A percentile compares a stretch with the other conserved stretches of the same genome.
Conservation (phyloP, 768 basidiomycete species). For the Suillus discolor region DNA sequence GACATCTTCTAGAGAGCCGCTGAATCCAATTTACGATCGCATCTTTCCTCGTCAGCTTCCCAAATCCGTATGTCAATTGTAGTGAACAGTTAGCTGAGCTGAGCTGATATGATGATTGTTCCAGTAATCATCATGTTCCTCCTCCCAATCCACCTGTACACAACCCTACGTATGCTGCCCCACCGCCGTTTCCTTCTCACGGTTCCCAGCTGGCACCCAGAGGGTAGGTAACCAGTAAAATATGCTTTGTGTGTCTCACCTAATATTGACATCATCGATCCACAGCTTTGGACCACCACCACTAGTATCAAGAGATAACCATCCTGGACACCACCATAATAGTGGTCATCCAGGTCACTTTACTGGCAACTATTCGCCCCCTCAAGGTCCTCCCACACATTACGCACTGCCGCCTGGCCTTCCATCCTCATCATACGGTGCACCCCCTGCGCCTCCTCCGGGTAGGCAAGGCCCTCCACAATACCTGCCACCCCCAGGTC, state of each 20-base stretch:
- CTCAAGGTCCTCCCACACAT: constrained; percentile 11
- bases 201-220: constrained; percentile 6
- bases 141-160: constrained; percentile 8
- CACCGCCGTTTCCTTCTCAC: constrained; percentile 13
- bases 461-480: constrained; percentile 23
- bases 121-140: constrained; percentile 3
- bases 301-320: constrained; percentile 34
- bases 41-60: constrained; percentile 12
- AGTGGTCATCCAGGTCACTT: constrained; percentile 34
- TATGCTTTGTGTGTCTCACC: not conserved
- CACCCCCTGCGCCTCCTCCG: constrained; percentile 20
- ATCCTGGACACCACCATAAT: constrained; percentile 42
- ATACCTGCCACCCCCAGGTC: not conserved
- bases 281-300: constrained; percentile 21
- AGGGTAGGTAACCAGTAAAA: constrained; percentile 16
- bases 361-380: constrained; percentile 15
- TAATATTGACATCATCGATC: not conserved
- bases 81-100: not conserved
- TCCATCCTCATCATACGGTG: constrained; percentile 21
- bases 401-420: constrained; percentile 13
- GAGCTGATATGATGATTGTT: not conserved
- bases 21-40: constrained; percentile 1
- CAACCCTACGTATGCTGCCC: not conserved
- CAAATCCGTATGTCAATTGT: constrained; percentile 16
- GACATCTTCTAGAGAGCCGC: not conserved